A percentile compares a stretch with the other conserved stretches of the same genome.
Conservation (phyloP, 1,284 basidiomycete genomes). For the Pseudozyma hubeiensis region DNA sequence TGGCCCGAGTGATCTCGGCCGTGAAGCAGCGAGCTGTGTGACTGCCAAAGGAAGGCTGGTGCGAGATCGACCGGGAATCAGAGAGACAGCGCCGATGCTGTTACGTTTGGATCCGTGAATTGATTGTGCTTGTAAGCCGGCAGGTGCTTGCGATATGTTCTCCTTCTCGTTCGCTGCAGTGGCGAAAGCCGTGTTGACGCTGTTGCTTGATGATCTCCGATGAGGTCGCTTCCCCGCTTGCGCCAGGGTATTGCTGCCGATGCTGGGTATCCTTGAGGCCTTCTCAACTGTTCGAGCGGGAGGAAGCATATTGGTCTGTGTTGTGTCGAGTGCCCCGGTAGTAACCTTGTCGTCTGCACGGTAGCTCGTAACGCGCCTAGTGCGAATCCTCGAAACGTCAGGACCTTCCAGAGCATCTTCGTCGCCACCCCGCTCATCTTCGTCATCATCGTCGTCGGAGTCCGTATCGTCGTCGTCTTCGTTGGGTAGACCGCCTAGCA, state of each 20-base stretch:
- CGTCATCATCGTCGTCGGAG: constrained; percentile 9
- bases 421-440: neutral
- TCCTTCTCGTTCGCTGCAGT: constrained; percentile 18
- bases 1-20: constrained; percentile 1
- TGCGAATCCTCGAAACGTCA: constrained; percentile 36
- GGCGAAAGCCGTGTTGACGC: neutral
- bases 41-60: constrained; percentile 17
- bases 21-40: constrained; percentile 13
- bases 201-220: constrained; percentile 19
- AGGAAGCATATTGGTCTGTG: constrained; percentile 1
- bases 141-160: constrained; percentile 12
- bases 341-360: neutral
- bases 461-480: neutral
- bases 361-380: constrained; percentile 5
- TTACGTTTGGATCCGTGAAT: constrained; percentile 6
- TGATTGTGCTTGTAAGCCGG: neutral
- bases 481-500: neutral
- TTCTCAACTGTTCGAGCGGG: neutral
- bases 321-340: neutral
- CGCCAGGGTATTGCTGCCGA: constrained; percentile 9
- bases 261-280: constrained; percentile 27
- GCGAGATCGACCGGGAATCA: constrained; percentile 7
- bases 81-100: constrained; percentile 6
- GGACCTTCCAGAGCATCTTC: constrained; percentile 20
- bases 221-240: neutral